phyloP scores from a whole-genome alignment of 495 filamentous ascomycete genomes.

The Neurospora sp. region DNA sequence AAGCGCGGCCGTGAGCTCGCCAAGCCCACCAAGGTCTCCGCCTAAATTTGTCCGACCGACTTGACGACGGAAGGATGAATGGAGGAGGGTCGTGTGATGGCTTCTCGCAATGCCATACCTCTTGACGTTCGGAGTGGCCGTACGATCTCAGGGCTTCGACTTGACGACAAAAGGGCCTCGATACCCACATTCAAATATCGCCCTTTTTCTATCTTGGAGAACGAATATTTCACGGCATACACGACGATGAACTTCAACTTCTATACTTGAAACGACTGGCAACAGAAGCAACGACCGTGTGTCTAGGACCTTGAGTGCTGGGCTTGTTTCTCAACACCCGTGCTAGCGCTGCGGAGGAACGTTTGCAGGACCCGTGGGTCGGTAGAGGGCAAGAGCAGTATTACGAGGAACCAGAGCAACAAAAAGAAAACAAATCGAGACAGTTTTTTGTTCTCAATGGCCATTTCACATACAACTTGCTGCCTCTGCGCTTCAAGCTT shows the following conservation, averaged over 20 bases:
- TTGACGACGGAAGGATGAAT: not conserved
- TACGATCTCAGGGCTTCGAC: not conserved
- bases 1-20: conserved; percentile 60
- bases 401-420: conserved; percentile 4
- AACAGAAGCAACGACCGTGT: not conserved
- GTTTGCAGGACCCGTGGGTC: not conserved
- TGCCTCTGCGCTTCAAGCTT: conserved; percentile 23
- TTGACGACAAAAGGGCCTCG: not conserved
- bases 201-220: not conserved
- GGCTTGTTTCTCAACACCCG: not conserved
- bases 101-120: not conserved
- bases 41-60: conserved; percentile 9
- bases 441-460: conserved; percentile 41
- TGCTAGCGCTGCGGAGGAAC: not conserved
- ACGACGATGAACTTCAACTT: not conserved
- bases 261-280: not conserved
- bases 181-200: not conserved
- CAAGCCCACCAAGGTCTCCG: conserved; percentile 35
- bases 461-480: conserved; percentile 43
- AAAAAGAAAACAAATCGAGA: conserved; percentile 9
- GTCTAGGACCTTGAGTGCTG: not conserved
- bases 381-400: not conserved
- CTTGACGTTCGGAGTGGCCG: not conserved
- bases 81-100: not conserved
- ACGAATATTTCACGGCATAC: not conserved